Conservation (phyloP, 768 basidiomycete species). For the Lactarius tabidus region DNA sequence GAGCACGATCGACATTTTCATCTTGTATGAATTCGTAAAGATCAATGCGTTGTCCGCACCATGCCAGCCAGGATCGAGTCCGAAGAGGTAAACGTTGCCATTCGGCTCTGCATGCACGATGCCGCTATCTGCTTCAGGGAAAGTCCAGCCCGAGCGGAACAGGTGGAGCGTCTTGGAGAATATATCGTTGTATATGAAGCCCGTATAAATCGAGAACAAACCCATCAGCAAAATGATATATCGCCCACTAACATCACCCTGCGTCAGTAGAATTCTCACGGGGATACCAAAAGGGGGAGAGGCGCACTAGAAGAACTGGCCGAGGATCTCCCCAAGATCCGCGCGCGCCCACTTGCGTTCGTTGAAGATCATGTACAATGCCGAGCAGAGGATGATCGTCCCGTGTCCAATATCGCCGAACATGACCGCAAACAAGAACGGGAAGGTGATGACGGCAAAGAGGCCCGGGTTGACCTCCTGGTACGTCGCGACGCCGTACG, state of each 20-base stretch:
- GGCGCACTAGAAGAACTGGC: slow-evolving; percentile 90
- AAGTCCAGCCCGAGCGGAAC: slow-evolving; percentile 86
- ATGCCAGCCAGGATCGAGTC: slow-evolving; percentile 94
- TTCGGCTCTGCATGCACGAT: slow-evolving; percentile 51
- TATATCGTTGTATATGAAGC: slow-evolving; percentile 97
- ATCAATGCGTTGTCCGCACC: slow-evolving; percentile 86
- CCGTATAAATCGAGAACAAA: slow-evolving; percentile 93
- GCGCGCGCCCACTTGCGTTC: slow-evolving; percentile 75
- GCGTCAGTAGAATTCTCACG: slow-evolving; percentile 25
- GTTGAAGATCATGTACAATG: slow-evolving; percentile 78
- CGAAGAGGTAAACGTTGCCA: slow-evolving; percentile 84
- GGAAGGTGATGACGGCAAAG: slow-evolving; percentile 90
- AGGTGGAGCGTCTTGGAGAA: slow-evolving; percentile 90
- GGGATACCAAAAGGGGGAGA: not conserved
- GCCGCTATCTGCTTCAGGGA: slow-evolving; percentile 43
- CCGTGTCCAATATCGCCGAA: slow-evolving; percentile 99
- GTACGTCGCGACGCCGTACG: slow-evolving; percentile 91
- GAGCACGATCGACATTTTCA: slow-evolving; percentile 98
- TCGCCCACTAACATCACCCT: slow-evolving; percentile 62
- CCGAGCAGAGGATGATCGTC: slow-evolving; percentile 70
- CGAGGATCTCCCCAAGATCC: slow-evolving; percentile 79
- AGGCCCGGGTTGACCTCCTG: slow-evolving; percentile 97
- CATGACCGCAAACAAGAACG: slow-evolving; percentile 99
- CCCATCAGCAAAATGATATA: slow-evolving; percentile 99
- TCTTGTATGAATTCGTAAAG: slow-evolving; percentile 99